Evolutionary conservation across 139 green algal species (phyloP).

Genomic region (Chlamydomonas sp.): DNA sequence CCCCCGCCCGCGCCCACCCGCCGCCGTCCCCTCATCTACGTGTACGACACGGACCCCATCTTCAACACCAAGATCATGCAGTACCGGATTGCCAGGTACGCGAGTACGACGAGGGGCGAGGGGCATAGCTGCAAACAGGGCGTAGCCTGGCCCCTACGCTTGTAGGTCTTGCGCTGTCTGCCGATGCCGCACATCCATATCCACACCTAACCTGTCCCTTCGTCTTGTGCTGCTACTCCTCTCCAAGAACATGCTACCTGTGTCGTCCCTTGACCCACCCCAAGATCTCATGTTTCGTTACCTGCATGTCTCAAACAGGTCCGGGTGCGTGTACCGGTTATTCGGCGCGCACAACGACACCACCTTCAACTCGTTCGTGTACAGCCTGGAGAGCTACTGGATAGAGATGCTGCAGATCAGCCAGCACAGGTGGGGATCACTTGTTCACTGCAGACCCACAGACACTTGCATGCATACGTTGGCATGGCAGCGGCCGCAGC

Average conservation of each 20-base stretch:
- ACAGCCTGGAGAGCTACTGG: constrained; percentile 37
- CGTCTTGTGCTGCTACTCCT: neutral
- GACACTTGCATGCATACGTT: neutral
- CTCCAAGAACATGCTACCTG: neutral
- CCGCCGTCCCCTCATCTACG: constrained; percentile 39
- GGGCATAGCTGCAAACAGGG: neutral
- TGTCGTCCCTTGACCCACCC: neutral
- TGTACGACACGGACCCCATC: constrained; percentile 36
- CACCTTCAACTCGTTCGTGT: neutral
- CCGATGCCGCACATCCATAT: neutral
- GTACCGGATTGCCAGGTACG: constrained; percentile 36
- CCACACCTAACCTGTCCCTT: neutral
- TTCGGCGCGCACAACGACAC: constrained; percentile 10
- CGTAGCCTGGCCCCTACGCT: neutral
- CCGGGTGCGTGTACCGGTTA: constrained; percentile 12
- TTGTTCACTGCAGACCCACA: too few species aligned
- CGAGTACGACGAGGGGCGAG: neutral
- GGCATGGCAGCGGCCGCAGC: too few species aligned
- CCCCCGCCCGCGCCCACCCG: constrained; percentile 3
- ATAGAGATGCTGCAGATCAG: constrained; percentile 60
- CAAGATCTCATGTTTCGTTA: neutral
- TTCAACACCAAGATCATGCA: constrained; percentile 58
- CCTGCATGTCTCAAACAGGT: neutral
- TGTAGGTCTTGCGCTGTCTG: neutral
- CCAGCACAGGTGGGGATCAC: constrained; percentile 41